Evolutionary conservation across 2,329 filamentous ascomycete species (phyloP).

Genomic region (Arthrobotrys megalospora): DNA sequence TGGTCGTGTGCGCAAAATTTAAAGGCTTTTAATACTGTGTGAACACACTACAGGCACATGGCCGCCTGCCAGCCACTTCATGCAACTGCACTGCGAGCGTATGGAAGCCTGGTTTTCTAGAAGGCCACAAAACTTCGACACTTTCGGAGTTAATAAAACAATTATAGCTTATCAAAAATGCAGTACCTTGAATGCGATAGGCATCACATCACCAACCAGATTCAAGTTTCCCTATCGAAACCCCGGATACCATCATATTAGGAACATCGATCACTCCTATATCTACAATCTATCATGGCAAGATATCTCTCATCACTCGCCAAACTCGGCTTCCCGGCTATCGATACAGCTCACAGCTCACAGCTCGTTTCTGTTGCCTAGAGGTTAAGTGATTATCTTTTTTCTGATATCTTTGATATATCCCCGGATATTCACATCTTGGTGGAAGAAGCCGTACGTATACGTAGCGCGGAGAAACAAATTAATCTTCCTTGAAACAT

Average conservation of each 20-base stretch:
- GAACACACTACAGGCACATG: not conserved
- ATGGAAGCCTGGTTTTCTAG: slow-evolving; percentile 26
- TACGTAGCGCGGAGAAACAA: not conserved
- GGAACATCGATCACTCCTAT: not conserved
- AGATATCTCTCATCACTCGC: slow-evolving; percentile 31
- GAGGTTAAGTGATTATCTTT: not conserved
- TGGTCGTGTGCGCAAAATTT: slow-evolving; percentile 12
- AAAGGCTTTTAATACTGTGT: no score
- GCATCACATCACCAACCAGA: slow-evolving; percentile 2
- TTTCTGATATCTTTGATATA: slow-evolving; percentile 11
- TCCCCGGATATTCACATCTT: not conserved
- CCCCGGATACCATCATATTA: not conserved
- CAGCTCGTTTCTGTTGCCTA: slow-evolving; percentile 36
- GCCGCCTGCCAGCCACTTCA: slow-evolving; percentile 17
- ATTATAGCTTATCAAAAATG: not conserved
- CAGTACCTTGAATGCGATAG: slow-evolving; percentile 1
- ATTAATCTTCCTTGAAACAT: slow-evolving; percentile 30
- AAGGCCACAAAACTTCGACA: slow-evolving; percentile 3
- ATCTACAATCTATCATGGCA: not conserved
- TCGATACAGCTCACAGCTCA: not conserved
- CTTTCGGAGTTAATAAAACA: slow-evolving; percentile 20
- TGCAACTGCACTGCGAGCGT: slow-evolving; percentile 4
- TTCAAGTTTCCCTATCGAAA: not conserved
- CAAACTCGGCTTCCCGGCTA: slow-evolving; percentile 32
- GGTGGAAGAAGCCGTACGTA: not conserved